Evolutionary conservation across 2,329 filamentous ascomycete species (phyloP).

Genomic region (Neofusicoccum ribis): DNA sequence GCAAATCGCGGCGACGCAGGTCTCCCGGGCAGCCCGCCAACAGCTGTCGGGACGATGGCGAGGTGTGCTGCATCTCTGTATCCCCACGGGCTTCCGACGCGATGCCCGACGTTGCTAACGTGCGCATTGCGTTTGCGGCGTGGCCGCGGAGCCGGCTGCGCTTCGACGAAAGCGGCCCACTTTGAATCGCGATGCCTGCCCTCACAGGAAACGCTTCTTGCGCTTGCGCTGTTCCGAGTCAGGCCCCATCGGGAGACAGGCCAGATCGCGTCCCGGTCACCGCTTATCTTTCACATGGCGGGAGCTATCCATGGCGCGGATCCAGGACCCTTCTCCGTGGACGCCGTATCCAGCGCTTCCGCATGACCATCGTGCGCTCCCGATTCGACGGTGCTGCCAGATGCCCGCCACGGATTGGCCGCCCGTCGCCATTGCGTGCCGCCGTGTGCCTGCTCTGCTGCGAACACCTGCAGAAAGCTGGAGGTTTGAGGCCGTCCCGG

Average conservation of each 20-base stretch:
- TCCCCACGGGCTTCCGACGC: not conserved
- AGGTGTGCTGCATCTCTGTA: not conserved
- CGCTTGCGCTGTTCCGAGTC: constrained; percentile 9
- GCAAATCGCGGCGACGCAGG: constrained; percentile 1
- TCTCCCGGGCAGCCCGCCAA: constrained; percentile 2
- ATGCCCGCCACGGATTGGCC: not conserved
- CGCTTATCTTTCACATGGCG: constrained; percentile 12
- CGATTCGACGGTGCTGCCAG: not conserved
- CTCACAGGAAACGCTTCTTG: not conserved
- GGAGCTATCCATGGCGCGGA: constrained; percentile 11
- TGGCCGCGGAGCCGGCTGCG: not conserved
- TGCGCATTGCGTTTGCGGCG: not conserved
- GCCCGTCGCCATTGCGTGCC: not conserved
- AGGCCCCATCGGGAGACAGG: constrained; percentile 1
- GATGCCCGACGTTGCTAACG: constrained; percentile 1
- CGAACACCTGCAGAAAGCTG: not conserved
- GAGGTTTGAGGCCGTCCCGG: not conserved
- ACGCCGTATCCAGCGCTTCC: constrained; percentile 9
- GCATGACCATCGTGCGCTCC: constrained; percentile 12
- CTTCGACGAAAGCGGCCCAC: constrained; percentile 13
- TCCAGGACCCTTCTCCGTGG: constrained; percentile 15
- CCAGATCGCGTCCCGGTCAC: constrained; percentile 13
- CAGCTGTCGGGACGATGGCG: not conserved
- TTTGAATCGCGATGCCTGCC: constrained; percentile 8
- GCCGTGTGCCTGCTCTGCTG: not conserved